A percentile compares a stretch with the other conserved stretches of the same genome.
phyloP scores from a whole-genome alignment of 805 yeast genomes.

The Isabelozyma gotoi region DNA sequence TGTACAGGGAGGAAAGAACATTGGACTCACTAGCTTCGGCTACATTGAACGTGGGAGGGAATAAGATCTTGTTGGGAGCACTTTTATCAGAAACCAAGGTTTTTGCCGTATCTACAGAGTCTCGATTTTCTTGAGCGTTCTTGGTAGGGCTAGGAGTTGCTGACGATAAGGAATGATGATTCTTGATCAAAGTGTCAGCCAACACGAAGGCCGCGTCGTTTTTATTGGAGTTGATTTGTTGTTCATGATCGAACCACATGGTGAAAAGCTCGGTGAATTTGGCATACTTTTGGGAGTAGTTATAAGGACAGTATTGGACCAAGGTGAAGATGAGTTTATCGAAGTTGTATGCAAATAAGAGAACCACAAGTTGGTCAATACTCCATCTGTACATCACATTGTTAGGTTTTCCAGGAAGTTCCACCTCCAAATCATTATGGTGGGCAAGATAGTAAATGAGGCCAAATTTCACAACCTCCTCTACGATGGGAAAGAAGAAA shows the following conservation, averaged over 20 bases:
- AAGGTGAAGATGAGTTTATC: background rate
- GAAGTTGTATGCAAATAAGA: background rate
- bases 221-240: background rate
- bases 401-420: background rate
- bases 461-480: background rate
- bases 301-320: background rate
- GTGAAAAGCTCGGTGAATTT: background rate
- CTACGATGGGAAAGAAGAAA: background rate
- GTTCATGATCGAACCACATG: conserved; percentile 1
- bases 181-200: conserved; percentile 1
- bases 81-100: background rate
- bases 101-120: background rate
- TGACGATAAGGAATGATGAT: background rate
- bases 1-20: background rate
- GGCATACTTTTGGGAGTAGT: background rate
- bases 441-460: conserved; percentile 1
- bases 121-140: background rate
- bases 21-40: background rate
- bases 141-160: background rate
- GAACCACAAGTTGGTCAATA: background rate
- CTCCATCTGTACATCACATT: background rate
- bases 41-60: background rate
- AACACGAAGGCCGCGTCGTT: background rate
- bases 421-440: background rate
- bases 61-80: background rate